These are phyloP conservation scores for Elaeagnus macrophylla DNA, from an alignment of 306 rosid species.

Conservation along the genomic window DNA sequence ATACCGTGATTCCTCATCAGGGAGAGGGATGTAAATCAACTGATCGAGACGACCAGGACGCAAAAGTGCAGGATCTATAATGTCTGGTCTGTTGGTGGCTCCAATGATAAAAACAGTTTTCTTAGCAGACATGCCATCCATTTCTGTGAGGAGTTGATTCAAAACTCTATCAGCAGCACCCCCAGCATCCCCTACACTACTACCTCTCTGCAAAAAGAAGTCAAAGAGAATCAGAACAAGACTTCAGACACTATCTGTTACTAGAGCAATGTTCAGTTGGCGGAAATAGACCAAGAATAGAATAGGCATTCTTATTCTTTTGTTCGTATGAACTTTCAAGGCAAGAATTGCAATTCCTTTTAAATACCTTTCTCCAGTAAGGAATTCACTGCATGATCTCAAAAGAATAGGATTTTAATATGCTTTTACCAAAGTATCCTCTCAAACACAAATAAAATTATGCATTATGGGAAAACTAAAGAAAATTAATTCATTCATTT, in stretches of 20 bases:
- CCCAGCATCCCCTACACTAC: conserved; percentile 55
- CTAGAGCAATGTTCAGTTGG: too few relatives aligned
- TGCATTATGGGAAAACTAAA: too few relatives aligned
- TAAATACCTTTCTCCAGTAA: too few relatives aligned
- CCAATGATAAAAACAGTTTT: conserved; percentile 65
- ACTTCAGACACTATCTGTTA: neutral
- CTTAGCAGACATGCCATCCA: conserved; percentile 70
- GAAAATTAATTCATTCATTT: too few relatives aligned
- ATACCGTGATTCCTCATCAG: conserved; percentile 52
- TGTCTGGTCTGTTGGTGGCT: conserved; percentile 69
- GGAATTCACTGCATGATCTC: too few relatives aligned
- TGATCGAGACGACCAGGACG: conserved; percentile 69
- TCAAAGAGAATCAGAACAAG: neutral
- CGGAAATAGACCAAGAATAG: too few relatives aligned
- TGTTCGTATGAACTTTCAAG: too few relatives aligned
- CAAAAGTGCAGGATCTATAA: conserved; percentile 61
- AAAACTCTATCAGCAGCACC: conserved; percentile 69
- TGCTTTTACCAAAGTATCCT: too few relatives aligned
- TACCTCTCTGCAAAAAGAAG: conserved; percentile 38
- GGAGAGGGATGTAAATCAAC: conserved; percentile 55
- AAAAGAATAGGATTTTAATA: too few relatives aligned
- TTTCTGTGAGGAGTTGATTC: conserved; percentile 67
- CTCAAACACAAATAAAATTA: too few relatives aligned
- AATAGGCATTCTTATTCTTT: too few relatives aligned
- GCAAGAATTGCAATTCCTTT: too few relatives aligned